Evolutionary conservation across 2,329 filamentous ascomycete species (phyloP).

Genomic region (Pyrenophora teres): DNA sequence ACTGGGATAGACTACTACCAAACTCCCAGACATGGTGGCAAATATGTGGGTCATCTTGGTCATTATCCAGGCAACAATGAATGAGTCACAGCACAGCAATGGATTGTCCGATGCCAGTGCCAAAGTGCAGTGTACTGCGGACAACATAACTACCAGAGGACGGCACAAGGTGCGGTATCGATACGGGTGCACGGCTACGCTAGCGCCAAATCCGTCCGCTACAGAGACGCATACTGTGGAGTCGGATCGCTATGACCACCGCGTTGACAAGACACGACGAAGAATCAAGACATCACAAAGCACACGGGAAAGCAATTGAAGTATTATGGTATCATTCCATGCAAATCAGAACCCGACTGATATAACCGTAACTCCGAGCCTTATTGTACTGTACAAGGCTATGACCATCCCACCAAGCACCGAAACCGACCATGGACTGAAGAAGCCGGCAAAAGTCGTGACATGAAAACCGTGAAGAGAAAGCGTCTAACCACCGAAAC

Average conservation of each 20-base stretch:
- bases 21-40: too few species aligned
- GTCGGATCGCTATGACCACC: not conserved
- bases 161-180: too few species aligned
- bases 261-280: not conserved
- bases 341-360: constrained; percentile 33
- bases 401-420: constrained; percentile 42
- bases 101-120: not conserved
- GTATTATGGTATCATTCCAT: constrained; percentile 43
- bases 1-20: too few species aligned
- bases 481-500: constrained; percentile 78
- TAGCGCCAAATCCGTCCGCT: too few species aligned
- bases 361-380: constrained; percentile 42
- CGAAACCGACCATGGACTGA: constrained; percentile 65
- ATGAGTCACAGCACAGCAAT: too few species aligned
- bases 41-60: too few species aligned
- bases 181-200: too few species aligned
- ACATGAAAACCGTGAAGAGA: constrained; percentile 41
- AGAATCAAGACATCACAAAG: constrained; percentile 4
- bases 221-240: too few species aligned
- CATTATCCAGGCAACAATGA: too few species aligned
- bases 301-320: not conserved
- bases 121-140: not conserved
- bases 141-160: not conserved
- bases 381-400: constrained; percentile 35
- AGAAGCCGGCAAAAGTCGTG: constrained; percentile 39